Percentiles rank a stretch among this genome's conserved stretches.
These are phyloP conservation scores for Sphagnum tenellum DNA, from an alignment of 225 moss, liverwort and hornwort genomes.

Conservation along the genomic window DNA sequence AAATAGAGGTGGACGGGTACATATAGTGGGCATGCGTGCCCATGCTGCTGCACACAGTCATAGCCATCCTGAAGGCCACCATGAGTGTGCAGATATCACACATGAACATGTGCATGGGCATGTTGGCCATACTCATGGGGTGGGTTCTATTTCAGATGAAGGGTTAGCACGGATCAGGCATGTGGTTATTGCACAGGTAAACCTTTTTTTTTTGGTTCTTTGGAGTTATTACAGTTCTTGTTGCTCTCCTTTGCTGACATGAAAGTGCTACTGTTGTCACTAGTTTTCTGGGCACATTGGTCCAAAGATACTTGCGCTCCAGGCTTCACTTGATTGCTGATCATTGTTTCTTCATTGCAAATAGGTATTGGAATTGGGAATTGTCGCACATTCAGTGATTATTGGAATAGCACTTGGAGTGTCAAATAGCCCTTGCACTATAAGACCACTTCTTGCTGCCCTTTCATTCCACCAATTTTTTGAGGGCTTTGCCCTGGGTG, in stretches of 20 bases:
- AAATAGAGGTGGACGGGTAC: constrained; percentile 23
- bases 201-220: background rate
- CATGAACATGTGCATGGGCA: constrained; percentile 28
- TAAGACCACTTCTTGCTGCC: constrained; percentile 71
- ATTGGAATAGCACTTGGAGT: constrained; percentile 77
- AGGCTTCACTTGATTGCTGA: no score
- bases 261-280: background rate
- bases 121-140: constrained; percentile 39
- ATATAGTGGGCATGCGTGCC: constrained; percentile 64
- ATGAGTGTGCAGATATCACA: constrained; percentile 17
- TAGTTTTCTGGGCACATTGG: background rate
- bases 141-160: constrained; percentile 21
- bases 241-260: background rate
- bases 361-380: constrained; percentile 76
- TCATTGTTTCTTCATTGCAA: background rate
- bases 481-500: constrained; percentile 93
- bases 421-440: constrained; percentile 58
- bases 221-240: no score
- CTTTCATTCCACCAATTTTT: constrained; percentile 86
- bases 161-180: constrained; percentile 47
- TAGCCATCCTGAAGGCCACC: constrained; percentile 52
- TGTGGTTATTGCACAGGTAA: constrained; percentile 58
- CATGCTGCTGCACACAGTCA: constrained; percentile 64
- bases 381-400: constrained; percentile 75
- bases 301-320: background rate